Conservation (phyloP, 805 yeast genomes). For the Yamadazyma sp. region DNA sequence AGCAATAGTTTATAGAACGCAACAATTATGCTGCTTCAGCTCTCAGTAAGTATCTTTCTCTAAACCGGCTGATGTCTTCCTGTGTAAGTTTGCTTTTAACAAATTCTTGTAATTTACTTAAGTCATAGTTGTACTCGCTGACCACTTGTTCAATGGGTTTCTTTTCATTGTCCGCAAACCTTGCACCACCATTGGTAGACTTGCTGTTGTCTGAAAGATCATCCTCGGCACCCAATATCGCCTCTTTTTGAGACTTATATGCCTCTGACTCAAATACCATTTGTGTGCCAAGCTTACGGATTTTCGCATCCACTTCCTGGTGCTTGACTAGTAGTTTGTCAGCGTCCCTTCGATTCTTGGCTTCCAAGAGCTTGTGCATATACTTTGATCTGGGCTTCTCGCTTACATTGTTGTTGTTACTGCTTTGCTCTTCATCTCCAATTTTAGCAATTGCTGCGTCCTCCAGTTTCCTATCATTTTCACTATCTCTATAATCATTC, state of each 20-base stretch:
- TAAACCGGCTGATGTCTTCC: conserved; percentile 16
- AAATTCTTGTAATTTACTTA: not conserved
- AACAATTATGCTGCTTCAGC: too few relatives aligned
- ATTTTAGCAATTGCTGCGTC: too few relatives aligned
- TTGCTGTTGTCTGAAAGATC: not conserved
- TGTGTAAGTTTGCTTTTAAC: conserved; percentile 17
- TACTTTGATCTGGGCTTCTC: conserved; percentile 23
- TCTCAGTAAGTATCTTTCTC: conserved; percentile 14
- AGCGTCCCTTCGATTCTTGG: conserved; percentile 45
- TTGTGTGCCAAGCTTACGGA: conserved; percentile 25
- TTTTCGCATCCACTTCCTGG: conserved; percentile 34
- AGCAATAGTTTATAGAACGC: too few relatives aligned
- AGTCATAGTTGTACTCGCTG: conserved; percentile 1
- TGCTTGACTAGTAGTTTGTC: conserved; percentile 45
- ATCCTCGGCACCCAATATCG: not conserved
- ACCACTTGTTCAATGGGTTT: not conserved
- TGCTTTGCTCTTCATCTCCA: too few relatives aligned
- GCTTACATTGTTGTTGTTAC: too few relatives aligned
- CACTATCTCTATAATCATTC: too few relatives aligned
- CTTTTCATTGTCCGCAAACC: not conserved
- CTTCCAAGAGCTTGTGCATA: conserved; percentile 41
- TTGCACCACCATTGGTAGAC: not conserved
- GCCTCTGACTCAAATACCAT: conserved; percentile 50
- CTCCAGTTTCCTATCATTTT: too few relatives aligned
- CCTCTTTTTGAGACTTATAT: conserved; percentile 30